phyloP scores from a whole-genome alignment of 2,329 filamentous ascomycete species.

The Emergomyces orientalis region DNA sequence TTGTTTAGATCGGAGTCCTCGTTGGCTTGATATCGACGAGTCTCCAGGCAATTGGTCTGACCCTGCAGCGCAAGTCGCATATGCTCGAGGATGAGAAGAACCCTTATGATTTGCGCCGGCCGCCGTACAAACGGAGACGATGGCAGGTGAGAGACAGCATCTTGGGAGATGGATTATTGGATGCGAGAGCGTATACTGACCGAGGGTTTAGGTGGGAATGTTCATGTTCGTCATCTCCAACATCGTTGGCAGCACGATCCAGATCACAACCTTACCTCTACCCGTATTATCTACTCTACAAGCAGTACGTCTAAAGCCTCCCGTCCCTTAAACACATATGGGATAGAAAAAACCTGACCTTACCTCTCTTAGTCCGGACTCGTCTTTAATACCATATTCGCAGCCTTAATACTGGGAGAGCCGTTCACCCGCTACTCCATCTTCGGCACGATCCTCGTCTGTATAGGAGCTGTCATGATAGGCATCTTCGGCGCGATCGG shows the following conservation, averaged over 20 bases:
- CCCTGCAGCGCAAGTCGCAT: conserved; percentile 94
- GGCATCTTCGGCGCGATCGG: conserved; percentile 89
- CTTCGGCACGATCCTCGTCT: conserved; percentile 79
- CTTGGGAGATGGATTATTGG: neutral
- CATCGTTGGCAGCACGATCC: conserved; percentile 86
- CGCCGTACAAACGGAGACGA: conserved; percentile 78
- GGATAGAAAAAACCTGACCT: conserved; percentile 5
- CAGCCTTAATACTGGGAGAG: conserved; percentile 82
- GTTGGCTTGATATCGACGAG: conserved; percentile 90
- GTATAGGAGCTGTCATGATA: conserved; percentile 78
- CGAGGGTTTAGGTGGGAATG: conserved; percentile 60
- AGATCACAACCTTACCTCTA: conserved; percentile 90
- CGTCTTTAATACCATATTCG: conserved; percentile 98
- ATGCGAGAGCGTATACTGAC: conserved; percentile 18
- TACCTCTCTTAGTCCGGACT: conserved; percentile 57
- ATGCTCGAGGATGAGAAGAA: conserved; percentile 93
- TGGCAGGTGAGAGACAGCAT: conserved; percentile 59
- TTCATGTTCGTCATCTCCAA: conserved; percentile 94
- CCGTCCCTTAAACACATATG: neutral
- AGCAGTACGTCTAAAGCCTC: conserved; percentile 44
- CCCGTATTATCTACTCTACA: conserved; percentile 92
- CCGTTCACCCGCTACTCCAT: conserved; percentile 93
- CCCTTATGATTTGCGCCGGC: conserved; percentile 64
- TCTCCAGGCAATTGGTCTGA: conserved; percentile 88
- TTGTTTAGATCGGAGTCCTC: conserved; percentile 69